Evolutionary conservation across 2,329 filamentous ascomycete species (phyloP).

Genomic region (Botrytis fabae): DNA sequence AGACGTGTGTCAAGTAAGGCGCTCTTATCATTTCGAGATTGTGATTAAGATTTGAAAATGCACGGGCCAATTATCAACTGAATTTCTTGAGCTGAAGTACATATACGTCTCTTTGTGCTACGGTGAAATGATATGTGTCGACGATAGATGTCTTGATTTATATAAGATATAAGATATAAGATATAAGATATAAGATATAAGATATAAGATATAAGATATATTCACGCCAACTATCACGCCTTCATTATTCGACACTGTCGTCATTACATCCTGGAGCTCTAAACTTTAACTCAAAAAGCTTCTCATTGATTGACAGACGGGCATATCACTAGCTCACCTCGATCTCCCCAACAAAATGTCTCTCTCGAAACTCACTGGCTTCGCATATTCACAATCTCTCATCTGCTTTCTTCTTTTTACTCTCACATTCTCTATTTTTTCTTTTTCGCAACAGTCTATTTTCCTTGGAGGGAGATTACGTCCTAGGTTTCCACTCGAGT

Average conservation of each 20-base stretch:
- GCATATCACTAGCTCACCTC: not conserved
- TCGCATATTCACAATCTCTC: not conserved
- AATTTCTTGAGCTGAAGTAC: not conserved
- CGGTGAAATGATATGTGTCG: not conserved
- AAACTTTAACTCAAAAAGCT: too few species aligned
- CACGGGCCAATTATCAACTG: not conserved
- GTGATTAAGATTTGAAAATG: not conserved
- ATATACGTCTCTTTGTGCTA: not conserved
- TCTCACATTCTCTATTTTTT: slow-evolving; percentile 4
- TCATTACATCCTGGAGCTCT: not conserved
- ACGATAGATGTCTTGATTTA: not conserved
- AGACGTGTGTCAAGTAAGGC: not conserved
- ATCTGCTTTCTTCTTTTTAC: slow-evolving; percentile 6
- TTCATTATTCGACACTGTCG: not conserved
- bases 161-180: not conserved
- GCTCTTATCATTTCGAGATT: not conserved
- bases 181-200: not conserved
- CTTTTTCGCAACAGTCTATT: slow-evolving; percentile 4
- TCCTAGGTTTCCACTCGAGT: not conserved
- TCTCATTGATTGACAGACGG: not conserved
- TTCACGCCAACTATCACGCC: not conserved
- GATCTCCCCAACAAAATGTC: not conserved
- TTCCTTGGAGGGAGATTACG: not conserved
- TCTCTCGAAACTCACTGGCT: slow-evolving; percentile 4
- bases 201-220: not conserved